Conservation (phyloP, 305 asterid species). For the Euphrasia arctica region DNA sequence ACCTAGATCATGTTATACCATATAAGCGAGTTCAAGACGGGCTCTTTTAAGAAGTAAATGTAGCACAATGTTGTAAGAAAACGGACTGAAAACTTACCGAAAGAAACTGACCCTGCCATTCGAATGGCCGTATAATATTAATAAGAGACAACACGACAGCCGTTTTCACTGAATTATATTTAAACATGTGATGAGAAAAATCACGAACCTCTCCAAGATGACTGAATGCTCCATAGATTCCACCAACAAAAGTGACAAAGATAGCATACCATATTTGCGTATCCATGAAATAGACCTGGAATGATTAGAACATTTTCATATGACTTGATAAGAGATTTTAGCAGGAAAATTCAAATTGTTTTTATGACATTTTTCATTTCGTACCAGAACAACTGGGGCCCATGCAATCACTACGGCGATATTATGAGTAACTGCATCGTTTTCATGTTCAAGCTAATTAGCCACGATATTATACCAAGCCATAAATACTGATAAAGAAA, state of each 20-base stretch:
- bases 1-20: too few relatives aligned
- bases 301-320: constrained; percentile 24
- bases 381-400: constrained; percentile 90
- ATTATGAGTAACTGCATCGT: constrained; percentile 72
- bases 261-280: constrained; percentile 99
- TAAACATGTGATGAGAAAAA: constrained; percentile 19
- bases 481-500: neutral
- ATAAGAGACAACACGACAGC: too few relatives aligned
- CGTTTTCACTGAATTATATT: neutral
- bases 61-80: too few relatives aligned
- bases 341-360: constrained; percentile 13
- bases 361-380: constrained; percentile 24
- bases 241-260: constrained; percentile 83
- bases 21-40: too few relatives aligned
- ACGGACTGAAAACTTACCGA: too few relatives aligned
- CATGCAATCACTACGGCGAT: constrained; percentile 90
- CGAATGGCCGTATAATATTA: too few relatives aligned
- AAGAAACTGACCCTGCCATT: too few relatives aligned
- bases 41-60: too few relatives aligned
- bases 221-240: constrained; percentile 97
- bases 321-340: constrained; percentile 25
- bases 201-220: constrained; percentile 95
- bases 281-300: constrained; percentile 94
- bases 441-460: constrained; percentile 29
- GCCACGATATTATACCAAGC: constrained; percentile 16